Evolutionary conservation across 768 basidiomycete genomes (phyloP).

Genomic region (Lactarius tabidus): DNA sequence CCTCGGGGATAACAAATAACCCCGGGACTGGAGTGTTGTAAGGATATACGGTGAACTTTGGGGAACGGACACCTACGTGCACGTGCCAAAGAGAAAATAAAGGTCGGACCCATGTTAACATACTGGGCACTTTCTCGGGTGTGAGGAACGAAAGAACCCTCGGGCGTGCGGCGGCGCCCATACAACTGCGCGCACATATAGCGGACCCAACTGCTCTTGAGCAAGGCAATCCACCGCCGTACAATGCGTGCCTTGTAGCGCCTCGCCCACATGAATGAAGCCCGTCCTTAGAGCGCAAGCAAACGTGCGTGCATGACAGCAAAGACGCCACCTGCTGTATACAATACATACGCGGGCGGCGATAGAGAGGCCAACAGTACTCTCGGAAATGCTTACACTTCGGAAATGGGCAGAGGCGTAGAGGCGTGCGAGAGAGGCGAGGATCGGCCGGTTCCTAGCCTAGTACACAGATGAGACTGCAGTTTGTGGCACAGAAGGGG

Average conservation of each 20-base stretch:
- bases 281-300: not conserved
- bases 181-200: not conserved
- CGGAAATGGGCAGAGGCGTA: not conserved
- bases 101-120: not conserved
- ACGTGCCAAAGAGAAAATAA: too few species aligned
- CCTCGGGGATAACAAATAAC: too few species aligned
- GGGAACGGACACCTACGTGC: too few species aligned
- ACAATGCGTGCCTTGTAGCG: not conserved
- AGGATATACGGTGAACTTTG: too few species aligned
- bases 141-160: not conserved
- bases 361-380: not conserved
- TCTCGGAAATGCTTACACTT: not conserved
- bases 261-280: not conserved
- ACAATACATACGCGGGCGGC: not conserved
- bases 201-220: not conserved
- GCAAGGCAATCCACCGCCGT: not conserved
- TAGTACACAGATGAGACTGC: not conserved
- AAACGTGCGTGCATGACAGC: too few species aligned
- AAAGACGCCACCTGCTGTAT: too few species aligned
- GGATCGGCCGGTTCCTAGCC: not conserved
- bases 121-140: not conserved
- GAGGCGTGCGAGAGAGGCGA: not conserved
- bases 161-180: not conserved
- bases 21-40: too few species aligned
- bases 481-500: not conserved